phyloP scores from a whole-genome alignment of 176 grass and related monocot species.

The Ampelocalamus luodianensis region DNA sequence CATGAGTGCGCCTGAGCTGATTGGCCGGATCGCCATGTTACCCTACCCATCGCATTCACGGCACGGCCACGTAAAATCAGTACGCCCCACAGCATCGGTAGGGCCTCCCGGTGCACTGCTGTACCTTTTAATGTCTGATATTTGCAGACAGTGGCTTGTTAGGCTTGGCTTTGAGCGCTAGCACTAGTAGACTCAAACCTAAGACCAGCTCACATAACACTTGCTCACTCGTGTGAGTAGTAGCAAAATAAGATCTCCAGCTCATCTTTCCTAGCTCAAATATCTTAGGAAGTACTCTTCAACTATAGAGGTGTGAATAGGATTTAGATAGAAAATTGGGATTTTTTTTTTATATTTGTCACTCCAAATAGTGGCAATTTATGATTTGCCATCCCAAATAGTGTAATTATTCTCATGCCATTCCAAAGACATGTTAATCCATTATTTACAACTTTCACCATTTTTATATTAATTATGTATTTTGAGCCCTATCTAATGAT shows the following conservation, averaged over 20 bases:
- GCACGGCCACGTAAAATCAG: constrained; percentile 26
- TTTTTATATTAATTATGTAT: too few species aligned
- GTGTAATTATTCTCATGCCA: too few species aligned
- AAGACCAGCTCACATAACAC: neutral
- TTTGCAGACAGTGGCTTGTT: constrained; percentile 41
- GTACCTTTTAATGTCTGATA: constrained; percentile 45
- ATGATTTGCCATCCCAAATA: too few species aligned
- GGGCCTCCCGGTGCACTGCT: neutral
- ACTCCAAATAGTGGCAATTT: too few species aligned
- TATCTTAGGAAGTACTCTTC: too few species aligned
- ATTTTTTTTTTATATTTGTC: too few species aligned
- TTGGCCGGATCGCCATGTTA: constrained; percentile 21
- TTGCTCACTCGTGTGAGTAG: neutral
- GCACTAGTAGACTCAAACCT: neutral
- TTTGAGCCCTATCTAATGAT: too few species aligned
- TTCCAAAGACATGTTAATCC: too few species aligned
- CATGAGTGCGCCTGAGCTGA: neutral
- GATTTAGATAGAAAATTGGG: too few species aligned
- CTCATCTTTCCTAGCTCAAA: too few species aligned
- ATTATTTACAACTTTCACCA: too few species aligned
- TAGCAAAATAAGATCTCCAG: neutral
- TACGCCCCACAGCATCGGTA: neutral
- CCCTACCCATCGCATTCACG: constrained; percentile 16
- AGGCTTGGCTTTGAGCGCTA: neutral
- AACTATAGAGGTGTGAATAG: too few species aligned